Evolutionary conservation across 768 basidiomycete genomes (phyloP).

Genomic region (Nevesoporus exiguus): DNA sequence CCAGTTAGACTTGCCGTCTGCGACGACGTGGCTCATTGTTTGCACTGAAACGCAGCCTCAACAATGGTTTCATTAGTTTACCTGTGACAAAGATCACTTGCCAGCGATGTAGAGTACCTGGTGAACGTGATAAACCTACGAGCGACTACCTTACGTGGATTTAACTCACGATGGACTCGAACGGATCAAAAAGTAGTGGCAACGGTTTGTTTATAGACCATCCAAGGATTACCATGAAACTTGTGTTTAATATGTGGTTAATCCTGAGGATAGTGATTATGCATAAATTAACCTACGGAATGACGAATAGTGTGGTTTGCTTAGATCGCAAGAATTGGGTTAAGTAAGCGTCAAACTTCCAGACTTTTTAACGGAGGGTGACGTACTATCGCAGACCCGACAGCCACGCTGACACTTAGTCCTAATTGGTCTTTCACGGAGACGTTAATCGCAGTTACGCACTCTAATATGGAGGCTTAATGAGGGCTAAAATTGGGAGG

Average conservation of each 20-base stretch:
- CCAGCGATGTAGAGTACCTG: constrained; percentile 39
- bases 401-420: constrained; percentile 80
- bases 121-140: constrained; percentile 9
- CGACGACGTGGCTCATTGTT: constrained; percentile 78
- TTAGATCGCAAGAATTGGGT: constrained; percentile 25
- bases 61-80: constrained; percentile 13
- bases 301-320: constrained; percentile 84
- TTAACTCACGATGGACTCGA: constrained; percentile 65
- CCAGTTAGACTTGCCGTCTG: constrained; percentile 84
- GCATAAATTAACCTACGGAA: constrained; percentile 53
- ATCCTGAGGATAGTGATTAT: background rate
- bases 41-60: constrained; percentile 47
- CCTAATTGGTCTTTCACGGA: constrained; percentile 82
- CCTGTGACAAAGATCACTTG: constrained; percentile 34
- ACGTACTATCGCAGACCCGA: constrained; percentile 72
- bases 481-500: background rate
- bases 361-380: background rate
- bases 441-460: constrained; percentile 86
- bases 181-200: constrained; percentile 84
- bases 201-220: constrained; percentile 83
- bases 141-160: background rate
- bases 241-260: constrained; percentile 26
- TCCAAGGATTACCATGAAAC: constrained; percentile 68
- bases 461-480: constrained; percentile 46
- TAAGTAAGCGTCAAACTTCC: background rate